phyloP scores from a whole-genome alignment of 805 yeast species.

The Teunomyces stri region DNA sequence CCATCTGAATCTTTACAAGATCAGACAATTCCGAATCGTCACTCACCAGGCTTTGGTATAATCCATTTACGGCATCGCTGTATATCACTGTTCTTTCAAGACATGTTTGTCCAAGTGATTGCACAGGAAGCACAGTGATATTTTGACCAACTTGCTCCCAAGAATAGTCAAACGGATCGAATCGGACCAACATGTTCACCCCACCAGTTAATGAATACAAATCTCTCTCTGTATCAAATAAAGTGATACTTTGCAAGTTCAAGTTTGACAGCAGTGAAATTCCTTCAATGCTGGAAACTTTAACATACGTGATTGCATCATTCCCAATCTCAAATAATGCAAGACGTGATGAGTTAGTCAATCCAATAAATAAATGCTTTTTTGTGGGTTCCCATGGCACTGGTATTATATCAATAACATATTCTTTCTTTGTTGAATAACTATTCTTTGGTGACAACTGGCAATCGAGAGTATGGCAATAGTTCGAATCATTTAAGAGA shows the following conservation, averaged over 20 bases:
- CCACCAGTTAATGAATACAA: constrained; percentile 18
- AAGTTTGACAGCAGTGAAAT: not conserved
- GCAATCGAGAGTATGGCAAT: not conserved
- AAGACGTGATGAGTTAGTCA: constrained; percentile 3
- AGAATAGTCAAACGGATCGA: not conserved
- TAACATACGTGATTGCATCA: not conserved
- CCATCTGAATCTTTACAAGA: not conserved
- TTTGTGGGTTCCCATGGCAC: not conserved
- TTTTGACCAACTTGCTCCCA: not conserved
- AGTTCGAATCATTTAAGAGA: not conserved
- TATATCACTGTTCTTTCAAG: not conserved
- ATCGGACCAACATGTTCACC: constrained; percentile 11
- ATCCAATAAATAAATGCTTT: not conserved
- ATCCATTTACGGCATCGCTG: constrained; percentile 7
- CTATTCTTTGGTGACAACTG: not conserved
- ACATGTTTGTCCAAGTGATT: not conserved
- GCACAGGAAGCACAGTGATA: not conserved
- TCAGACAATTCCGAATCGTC: not conserved
- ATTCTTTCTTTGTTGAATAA: not conserved
- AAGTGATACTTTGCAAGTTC: constrained; percentile 12
- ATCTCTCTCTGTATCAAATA: constrained; percentile 10
- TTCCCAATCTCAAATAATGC: not conserved
- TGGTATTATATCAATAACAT: not conserved
- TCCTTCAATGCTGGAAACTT: not conserved
- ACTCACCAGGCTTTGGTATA: not conserved